Evolutionary conservation across 768 basidiomycete genomes (phyloP).

Genomic region (Multifurca ochricompacta): DNA sequence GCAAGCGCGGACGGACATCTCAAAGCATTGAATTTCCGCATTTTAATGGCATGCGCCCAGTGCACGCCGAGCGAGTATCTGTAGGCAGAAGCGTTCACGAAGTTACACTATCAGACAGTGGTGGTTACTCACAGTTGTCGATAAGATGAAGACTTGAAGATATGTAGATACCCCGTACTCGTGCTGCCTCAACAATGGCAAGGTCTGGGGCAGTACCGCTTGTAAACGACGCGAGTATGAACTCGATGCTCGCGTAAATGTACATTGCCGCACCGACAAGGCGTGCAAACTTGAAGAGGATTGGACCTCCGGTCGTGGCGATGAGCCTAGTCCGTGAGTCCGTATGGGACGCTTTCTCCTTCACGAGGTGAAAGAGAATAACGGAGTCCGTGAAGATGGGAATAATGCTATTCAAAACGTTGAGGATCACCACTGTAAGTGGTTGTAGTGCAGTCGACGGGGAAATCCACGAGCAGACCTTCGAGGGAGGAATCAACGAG

Average conservation of each 20-base stretch:
- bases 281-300: constrained; percentile 6
- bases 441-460: constrained; percentile 8
- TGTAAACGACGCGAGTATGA: constrained; percentile 1
- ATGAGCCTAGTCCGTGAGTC: neutral
- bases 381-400: constrained; percentile 11
- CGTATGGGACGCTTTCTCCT: constrained; percentile 1
- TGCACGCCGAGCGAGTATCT: constrained; percentile 4
- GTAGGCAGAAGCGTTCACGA: neutral
- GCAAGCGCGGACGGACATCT: neutral
- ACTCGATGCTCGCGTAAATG: constrained; percentile 2
- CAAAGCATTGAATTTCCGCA: neutral
- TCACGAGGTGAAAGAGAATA: constrained; percentile 9
- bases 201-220: neutral
- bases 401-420: constrained; percentile 11
- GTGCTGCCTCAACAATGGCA: neutral
- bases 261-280: neutral
- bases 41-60: neutral
- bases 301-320: neutral
- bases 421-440: constrained; percentile 5
- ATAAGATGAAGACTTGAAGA: constrained; percentile 7
- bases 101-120: no score
- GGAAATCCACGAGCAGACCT: constrained; percentile 11
- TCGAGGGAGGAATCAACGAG: neutral
- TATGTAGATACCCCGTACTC: neutral
- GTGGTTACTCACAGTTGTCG: constrained; percentile 2